Base-by-base conservation (phyloP, 1,284 basidiomycete genomes). In the Leccinum subrobustum region DNA sequence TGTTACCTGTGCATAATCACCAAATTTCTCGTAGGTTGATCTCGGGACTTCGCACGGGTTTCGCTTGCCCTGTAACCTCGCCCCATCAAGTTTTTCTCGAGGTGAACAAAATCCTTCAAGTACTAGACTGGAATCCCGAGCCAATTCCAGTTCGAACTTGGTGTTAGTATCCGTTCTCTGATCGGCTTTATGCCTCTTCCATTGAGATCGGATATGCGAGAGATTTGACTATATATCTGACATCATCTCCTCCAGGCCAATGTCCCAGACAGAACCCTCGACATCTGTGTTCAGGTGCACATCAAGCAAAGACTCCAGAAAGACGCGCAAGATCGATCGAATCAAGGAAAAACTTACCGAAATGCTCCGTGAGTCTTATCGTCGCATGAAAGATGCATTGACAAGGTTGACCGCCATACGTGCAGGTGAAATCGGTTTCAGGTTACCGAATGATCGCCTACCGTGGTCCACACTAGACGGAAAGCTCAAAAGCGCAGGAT, bases 381-480 rank as follows among this genome's bases (percentile, higher is more conserved):
- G 14, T 50, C 3, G 1, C 1, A 33, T 8, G n/a, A 14, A 4
- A 20, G 8, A 33, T 0, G 0, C 5, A 3, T 6, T 18, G 18
- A 20, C 0, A 29, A 11, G 2, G 11, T 9, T 6, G 16, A 56
- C 8, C 20, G 7, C 6, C 1, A 4, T 5, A 3, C 23, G 16
- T 18, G 5, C 14, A 64, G 62, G 59, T 3, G 37, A 57, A 3
- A 54, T 64, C 3, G 52, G 35, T 1, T 62, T 63, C 37, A 29
- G 4, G 1, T 1, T 64, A 7, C 3, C 31, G 3, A 55, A 57
- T 0, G 54, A 29, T 61, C 54, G 52, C 2, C 42, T 66, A 0
- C 65, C 62, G 0, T 64, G 63, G 62, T 57, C 58, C 1, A 66
- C 56, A 0, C 64, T 64, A 3, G 44, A 60, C n/a, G 20, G n/a